phyloP scores from a whole-genome alignment of 768 basidiomycete genomes.

The Leucocoprinus leucothites region DNA sequence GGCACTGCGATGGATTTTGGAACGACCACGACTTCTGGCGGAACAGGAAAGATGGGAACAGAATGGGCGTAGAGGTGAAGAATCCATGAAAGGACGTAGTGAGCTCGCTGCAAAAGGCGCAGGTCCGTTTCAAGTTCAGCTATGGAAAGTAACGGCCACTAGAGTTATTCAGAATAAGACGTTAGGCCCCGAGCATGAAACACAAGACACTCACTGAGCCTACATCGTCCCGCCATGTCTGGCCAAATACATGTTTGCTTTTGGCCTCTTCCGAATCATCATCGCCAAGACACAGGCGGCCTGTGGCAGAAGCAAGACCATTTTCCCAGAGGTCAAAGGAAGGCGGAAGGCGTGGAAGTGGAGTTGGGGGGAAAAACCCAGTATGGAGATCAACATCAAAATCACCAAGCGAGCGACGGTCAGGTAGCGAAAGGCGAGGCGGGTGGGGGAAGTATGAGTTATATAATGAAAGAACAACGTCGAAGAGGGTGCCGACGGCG shows the following conservation, averaged over 20 bases:
- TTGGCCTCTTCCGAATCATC: slow-evolving; percentile 47
- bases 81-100: slow-evolving; percentile 86
- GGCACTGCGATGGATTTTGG: slow-evolving; percentile 79
- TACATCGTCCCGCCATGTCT: slow-evolving; percentile 65
- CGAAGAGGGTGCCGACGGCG: slow-evolving; percentile 45
- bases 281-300: slow-evolving; percentile 53
- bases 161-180: slow-evolving; percentile 3
- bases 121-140: slow-evolving; percentile 48
- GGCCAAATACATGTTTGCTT: slow-evolving; percentile 50
- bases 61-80: slow-evolving; percentile 91
- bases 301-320: slow-evolving; percentile 53
- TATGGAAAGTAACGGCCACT: slow-evolving; percentile 75
- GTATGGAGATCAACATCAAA: slow-evolving; percentile 61
- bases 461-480: slow-evolving; percentile 43
- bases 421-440: slow-evolving; percentile 26
- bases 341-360: slow-evolving; percentile 52
- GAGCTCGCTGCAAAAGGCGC: slow-evolving; percentile 75
- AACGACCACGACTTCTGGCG: slow-evolving; percentile 44
- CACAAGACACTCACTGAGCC: slow-evolving; percentile 47
- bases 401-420: slow-evolving; percentile 36
- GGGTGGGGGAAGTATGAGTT: slow-evolving; percentile 37
- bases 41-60: slow-evolving; percentile 40
- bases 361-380: slow-evolving; percentile 80
- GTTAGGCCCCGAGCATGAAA: slow-evolving; percentile 8
- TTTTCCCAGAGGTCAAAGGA: slow-evolving; percentile 70